These are phyloP conservation scores for Aspergillus kassunensis DNA, from an alignment of 495 filamentous ascomycete genomes.

Conservation along the genomic window DNA sequence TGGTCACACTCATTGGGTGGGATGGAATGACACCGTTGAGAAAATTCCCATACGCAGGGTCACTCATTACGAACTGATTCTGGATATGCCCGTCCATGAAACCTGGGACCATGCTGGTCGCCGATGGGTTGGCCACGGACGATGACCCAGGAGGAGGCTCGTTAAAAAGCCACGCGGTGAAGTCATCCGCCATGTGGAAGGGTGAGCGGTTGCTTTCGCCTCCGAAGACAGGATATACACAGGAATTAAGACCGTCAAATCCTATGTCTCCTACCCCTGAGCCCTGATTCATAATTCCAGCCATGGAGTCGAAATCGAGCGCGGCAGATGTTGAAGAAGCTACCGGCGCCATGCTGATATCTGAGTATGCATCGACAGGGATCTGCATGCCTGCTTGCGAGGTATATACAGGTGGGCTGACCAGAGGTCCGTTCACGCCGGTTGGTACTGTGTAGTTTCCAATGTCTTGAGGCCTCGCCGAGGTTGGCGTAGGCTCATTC, in stretches of 20 bases:
- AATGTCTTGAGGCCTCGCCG: constrained; percentile 12
- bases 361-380: constrained; percentile 27
- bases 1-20: constrained; percentile 87
- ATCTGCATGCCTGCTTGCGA: constrained; percentile 21
- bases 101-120: constrained; percentile 35
- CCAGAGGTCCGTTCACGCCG: constrained; percentile 23
- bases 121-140: constrained; percentile 27
- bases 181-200: constrained; percentile 85
- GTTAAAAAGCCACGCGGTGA: constrained; percentile 87
- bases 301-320: constrained; percentile 30
- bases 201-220: constrained; percentile 83
- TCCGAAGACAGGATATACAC: constrained; percentile 79
- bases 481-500: constrained; percentile 1
- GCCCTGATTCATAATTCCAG: constrained; percentile 29
- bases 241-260: constrained; percentile 64
- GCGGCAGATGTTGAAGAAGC: constrained; percentile 15
- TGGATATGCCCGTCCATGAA: constrained; percentile 46
- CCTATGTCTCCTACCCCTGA: constrained; percentile 34
- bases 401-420: constrained; percentile 20
- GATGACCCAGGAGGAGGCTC: constrained; percentile 41
- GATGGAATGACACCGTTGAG: constrained; percentile 43
- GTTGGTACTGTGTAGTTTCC: constrained; percentile 27
- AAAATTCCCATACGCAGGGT: constrained; percentile 35
- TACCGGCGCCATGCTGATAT: constrained; percentile 22
- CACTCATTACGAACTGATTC: constrained; percentile 41